Percentiles rank a stretch among this genome's conserved stretches.
Evolutionary conservation across 345 rosid genomes (phyloP).

Genomic region (Moricandia moricandioides): DNA sequence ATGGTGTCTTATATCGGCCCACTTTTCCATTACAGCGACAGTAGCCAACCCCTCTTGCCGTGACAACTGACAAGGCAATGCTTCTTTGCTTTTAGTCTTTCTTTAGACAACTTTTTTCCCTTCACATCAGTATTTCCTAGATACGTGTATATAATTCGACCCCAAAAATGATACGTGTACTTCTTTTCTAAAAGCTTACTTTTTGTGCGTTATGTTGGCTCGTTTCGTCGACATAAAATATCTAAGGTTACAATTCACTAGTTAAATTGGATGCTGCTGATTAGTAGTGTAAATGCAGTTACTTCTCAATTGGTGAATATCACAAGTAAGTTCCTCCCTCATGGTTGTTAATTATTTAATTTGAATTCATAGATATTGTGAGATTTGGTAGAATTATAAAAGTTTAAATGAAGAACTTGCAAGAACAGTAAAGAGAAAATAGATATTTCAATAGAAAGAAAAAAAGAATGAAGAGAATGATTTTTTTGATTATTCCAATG

Average conservation of each 20-base stretch:
- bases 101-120: neutral
- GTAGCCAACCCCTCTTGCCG: neutral
- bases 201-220: neutral
- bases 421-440: no score
- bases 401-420: no score
- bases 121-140: neutral
- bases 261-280: neutral
- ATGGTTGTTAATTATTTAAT: neutral
- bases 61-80: conserved; percentile 15
- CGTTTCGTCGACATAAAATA: conserved; percentile 8
- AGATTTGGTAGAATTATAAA: no score
- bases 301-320: neutral
- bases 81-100: conserved; percentile 5
- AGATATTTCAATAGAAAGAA: no score
- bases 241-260: neutral
- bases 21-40: conserved; percentile 8
- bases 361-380: no score
- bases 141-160: neutral
- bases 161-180: neutral
- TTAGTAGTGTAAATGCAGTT: neutral
- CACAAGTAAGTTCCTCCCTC: neutral
- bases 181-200: conserved; percentile 11
- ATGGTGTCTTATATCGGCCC: neutral
- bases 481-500: no score
- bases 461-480: no score